Conservation (phyloP, 225 moss, liverwort and hornwort species). For the Rhytidiadelphus loreus region DNA sequence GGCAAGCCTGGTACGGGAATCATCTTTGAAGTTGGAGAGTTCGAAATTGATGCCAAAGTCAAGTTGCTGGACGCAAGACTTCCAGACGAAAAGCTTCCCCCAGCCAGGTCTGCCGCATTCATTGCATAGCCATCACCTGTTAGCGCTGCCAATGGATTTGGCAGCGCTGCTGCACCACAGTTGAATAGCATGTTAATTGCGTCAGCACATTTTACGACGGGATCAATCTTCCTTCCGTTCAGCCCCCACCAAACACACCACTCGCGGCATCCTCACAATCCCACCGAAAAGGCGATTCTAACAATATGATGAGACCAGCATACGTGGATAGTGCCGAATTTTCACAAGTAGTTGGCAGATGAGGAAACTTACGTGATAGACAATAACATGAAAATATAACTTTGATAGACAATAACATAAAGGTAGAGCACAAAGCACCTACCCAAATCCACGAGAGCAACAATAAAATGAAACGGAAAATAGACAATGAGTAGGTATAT, state of each 20-base stretch:
- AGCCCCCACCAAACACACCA: background rate
- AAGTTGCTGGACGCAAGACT: constrained; percentile 42
- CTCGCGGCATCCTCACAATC: background rate
- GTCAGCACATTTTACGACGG: background rate
- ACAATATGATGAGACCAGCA: background rate
- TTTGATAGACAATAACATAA: background rate
- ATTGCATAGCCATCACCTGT: constrained; percentile 89
- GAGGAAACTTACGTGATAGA: background rate
- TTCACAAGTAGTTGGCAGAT: background rate
- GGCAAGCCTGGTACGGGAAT: constrained; percentile 95
- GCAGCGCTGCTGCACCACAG: constrained; percentile 33
- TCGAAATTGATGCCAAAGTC: constrained; percentile 37
- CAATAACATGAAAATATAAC: background rate
- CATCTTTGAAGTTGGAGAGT: constrained; percentile 73
- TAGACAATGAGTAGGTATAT: background rate
- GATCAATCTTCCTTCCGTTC: background rate
- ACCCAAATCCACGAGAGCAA: background rate
- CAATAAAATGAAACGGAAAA: background rate
- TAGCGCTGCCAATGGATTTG: constrained; percentile 50
- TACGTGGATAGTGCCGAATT: background rate
- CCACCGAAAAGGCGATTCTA: background rate
- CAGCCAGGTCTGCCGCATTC: constrained; percentile 95
- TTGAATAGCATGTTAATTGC: background rate
- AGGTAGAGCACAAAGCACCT: background rate
- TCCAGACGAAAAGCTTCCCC: constrained; percentile 58